phyloP scores from a whole-genome alignment of 2,329 filamentous ascomycete species.

The Knufia petricola region DNA sequence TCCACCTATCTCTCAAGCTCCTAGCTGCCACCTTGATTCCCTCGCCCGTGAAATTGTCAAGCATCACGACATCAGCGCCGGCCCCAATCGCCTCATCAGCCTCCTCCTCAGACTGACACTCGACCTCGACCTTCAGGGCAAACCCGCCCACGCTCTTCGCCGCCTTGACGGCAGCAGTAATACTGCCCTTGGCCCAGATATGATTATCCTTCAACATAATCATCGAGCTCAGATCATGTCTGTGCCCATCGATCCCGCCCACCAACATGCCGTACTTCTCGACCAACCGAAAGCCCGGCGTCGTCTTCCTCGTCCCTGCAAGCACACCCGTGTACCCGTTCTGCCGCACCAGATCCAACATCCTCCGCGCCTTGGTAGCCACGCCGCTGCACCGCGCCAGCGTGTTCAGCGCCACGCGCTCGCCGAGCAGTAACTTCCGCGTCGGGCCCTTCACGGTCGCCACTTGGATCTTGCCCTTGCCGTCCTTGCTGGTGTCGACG shows the following conservation, averaged over 20 bases:
- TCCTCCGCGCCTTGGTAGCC: conserved; percentile 56
- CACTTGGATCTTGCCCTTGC: conserved; percentile 44
- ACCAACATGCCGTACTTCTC: conserved; percentile 98
- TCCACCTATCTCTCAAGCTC: conserved; percentile 71
- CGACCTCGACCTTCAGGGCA: conserved; percentile 88
- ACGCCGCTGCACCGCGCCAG: conserved; percentile 86
- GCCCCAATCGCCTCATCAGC: conserved; percentile 85
- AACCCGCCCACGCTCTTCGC: conserved; percentile 82
- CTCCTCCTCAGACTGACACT: conserved; percentile 79
- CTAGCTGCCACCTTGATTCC: conserved; percentile 65
- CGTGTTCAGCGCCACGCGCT: conserved; percentile 84
- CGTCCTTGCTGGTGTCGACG: conserved; percentile 53
- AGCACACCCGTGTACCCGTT: conserved; percentile 73
- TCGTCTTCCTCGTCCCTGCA: conserved; percentile 95
- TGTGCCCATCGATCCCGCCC: conserved; percentile 82
- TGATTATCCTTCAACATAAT: conserved; percentile 99
- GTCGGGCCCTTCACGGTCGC: conserved; percentile 82
- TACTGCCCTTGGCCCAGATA: conserved; percentile 66
- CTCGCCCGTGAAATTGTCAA: conserved; percentile 85
- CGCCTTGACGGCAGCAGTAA: conserved; percentile 73
- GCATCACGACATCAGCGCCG: conserved; percentile 91
- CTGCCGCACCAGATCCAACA: conserved; percentile 47
- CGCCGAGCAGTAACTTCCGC: conserved; percentile 74
- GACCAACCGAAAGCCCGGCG: conserved; percentile 85
- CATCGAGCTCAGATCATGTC: conserved; percentile 87